Evolutionary conservation across 78 protist species (phyloP), one percentile per base, ranked within the genome.

Genomic region (Isochrysis galbana): DNA sequence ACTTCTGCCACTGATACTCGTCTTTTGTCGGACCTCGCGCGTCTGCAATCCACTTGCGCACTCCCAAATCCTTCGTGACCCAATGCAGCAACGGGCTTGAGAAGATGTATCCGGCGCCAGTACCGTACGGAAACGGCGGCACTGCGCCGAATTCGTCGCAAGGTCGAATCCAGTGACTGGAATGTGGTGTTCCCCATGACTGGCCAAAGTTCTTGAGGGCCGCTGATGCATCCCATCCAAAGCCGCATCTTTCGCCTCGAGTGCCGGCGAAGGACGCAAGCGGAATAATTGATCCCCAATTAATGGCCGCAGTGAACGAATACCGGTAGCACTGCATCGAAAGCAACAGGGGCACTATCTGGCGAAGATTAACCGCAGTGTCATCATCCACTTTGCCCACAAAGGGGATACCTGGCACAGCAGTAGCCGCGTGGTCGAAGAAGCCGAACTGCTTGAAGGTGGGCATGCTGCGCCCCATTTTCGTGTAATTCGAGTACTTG

Each of bases 381-480:
- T n/a, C n/a, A n/a, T n/a, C n/a, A n/a, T n/a, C 84, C 2, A 10
- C 2, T 46, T 77, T 77, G 84, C 47, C 84, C 34, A 77, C 84
- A 10, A 11, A 77, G 36, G 84, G 84, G 2, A 77, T 46, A 32
- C 17, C 29, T 17, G 84, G 46, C 21, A 39, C n/a, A 5, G 0
- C 14, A n/a, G 2, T 3, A 41, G 84, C 84, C 47, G 46, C 84
- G 44, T 77, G 84, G 48, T 77, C 47, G 84, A 77, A 77, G 84
- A 77, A 77, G 47, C 47, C 84, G 46, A 39, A 77, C 84, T 77
- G 84, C 84, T 77, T 77, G 84, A 77, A 77, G 34, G 84, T 77
- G 47, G 84, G 84, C 84, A 77, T 77, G 47, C 84, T 46, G n/a
- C 84, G 84, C 32, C 84, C 84, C 32, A 1, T 17, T 4, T 29